Evolutionary conservation across 1,284 basidiomycete genomes (phyloP).

Genomic region (Melampsora larici-populina): DNA sequence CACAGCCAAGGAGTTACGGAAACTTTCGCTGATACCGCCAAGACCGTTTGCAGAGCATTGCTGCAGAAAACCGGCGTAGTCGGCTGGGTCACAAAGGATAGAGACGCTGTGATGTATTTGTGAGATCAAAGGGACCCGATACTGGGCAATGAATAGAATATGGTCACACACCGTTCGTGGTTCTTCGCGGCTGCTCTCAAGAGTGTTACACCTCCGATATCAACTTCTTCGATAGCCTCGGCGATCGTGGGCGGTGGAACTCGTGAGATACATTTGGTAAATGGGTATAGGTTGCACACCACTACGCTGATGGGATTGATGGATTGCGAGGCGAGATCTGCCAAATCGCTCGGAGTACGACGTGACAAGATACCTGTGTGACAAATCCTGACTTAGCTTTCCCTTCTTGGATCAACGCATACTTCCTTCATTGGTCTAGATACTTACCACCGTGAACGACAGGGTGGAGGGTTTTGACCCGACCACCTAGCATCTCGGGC

Average conservation of each 20-base stretch:
- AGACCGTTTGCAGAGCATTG: slow-evolving; percentile 65
- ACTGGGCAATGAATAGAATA: too few relatives aligned
- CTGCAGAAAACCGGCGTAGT: slow-evolving; percentile 78
- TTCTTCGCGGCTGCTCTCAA: slow-evolving; percentile 98
- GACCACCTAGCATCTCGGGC: slow-evolving; percentile 98
- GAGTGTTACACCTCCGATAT: slow-evolving; percentile 97
- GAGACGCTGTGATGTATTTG: slow-evolving; percentile 64
- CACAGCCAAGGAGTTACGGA: slow-evolving; percentile 78
- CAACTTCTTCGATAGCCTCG: slow-evolving; percentile 94
- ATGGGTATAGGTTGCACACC: slow-evolving; percentile 99
- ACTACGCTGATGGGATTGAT: slow-evolving; percentile 90
- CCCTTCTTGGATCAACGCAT: not conserved
- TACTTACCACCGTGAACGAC: slow-evolving; percentile 87
- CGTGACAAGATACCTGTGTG: slow-evolving; percentile 78
- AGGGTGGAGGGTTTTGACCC: slow-evolving; percentile 99
- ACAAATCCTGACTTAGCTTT: slow-evolving; percentile 8
- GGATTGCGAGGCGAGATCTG: slow-evolving; percentile 72
- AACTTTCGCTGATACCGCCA: slow-evolving; percentile 67
- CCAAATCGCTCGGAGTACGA: slow-evolving; percentile 76
- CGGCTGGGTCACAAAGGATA: slow-evolving; percentile 87
- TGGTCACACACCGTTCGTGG: slow-evolving; percentile 61
- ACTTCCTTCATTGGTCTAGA: not conserved
- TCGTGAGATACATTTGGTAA: slow-evolving; percentile 77
- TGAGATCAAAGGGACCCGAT: not conserved
- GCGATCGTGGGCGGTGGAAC: slow-evolving; percentile 84